Evolutionary conservation across 108 stramenopile species (phyloP), one percentile per base, ranked within the genome.

Genomic region (Tribonema minus): DNA sequence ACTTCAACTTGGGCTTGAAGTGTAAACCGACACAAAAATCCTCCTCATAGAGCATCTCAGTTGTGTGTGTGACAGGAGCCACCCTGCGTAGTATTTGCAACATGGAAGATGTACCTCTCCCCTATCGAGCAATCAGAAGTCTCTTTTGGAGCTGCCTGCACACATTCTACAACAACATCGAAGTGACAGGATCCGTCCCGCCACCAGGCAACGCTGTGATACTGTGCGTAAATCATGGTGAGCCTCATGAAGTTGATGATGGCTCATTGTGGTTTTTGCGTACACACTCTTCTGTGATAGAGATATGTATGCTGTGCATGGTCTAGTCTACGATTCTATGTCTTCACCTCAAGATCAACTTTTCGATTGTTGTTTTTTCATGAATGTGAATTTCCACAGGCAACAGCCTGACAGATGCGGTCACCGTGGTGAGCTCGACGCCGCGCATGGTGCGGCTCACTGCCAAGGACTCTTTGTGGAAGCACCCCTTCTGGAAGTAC

Each of bases 361-460:
- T 20, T 54, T 54, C 46, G 12, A 15, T 54, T 54, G 46, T 54
- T 54, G 15, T 54, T 12, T 54, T 54, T 15, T 12, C 23, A 12
- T 54, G 15, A 54, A 12, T 62, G 61, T 6, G 67, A 2, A 37
- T 3, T 37, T 25, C 35, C 0, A 15, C 0, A 4, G 71, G 75
- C 32, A 76, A 76, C 38, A 76, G 75, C 34, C 28, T 76, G 27
- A 76, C 75, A 32, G 75, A 76, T 15, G 75, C 75, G 25, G 65
- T 76, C 34, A 35, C 75, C 12, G 75, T 76, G 35, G 75, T 76
- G 3, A 67, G 65, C 31, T 61, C 61, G 32, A 64, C 41, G 20
- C 62, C 75, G 46, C 64, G 75, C 41, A 76, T 76, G 75, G 75
- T 64, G 41, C 64, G 75, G 65, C 75, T 76, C 0, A 76, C 75